A percentile compares a stretch with the other conserved stretches of the same genome.
These are phyloP conservation scores for Achlya hypogyna DNA, from an alignment of 352 stramenopile genomes.

Conservation along the genomic window DNA sequence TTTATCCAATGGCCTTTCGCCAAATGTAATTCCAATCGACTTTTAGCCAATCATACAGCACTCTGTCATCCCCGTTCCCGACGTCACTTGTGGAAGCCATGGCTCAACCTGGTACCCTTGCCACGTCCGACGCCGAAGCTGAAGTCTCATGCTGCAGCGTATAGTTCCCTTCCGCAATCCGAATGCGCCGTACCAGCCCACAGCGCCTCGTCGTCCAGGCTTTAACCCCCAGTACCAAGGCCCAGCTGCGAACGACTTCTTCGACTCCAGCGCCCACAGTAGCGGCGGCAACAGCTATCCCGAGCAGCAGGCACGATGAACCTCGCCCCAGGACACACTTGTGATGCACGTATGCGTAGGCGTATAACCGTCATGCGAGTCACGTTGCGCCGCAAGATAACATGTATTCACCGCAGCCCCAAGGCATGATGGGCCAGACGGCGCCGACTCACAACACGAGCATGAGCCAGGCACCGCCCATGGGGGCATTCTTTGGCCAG, in stretches of 20 bases:
- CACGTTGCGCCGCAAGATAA: not conserved
- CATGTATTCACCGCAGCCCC: not conserved
- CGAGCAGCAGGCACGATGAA: slow-evolving; percentile 25
- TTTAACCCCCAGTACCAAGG: slow-evolving; percentile 15
- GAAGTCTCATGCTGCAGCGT: not conserved
- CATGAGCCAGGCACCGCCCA: slow-evolving; percentile 13
- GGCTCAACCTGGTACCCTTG: slow-evolving; percentile 27
- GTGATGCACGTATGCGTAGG: not conserved
- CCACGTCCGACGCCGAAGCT: not conserved
- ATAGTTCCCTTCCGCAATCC: slow-evolving; percentile 52
- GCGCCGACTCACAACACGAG: not conserved
- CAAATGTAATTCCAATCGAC: not conserved
- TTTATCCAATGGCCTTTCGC: slow-evolving; percentile 2
- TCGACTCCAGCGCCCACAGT: not conserved
- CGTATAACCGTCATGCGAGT: not conserved
- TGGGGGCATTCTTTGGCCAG: slow-evolving; percentile 25
- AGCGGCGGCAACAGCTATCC: not conserved
- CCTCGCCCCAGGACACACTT: not conserved
- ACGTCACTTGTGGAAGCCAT: slow-evolving; percentile 15
- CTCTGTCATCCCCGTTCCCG: not conserved
- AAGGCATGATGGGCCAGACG: slow-evolving; percentile 1
- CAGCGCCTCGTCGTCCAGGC: slow-evolving; percentile 25
- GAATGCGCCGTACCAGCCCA: slow-evolving; percentile 35
- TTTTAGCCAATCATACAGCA: slow-evolving; percentile 4
- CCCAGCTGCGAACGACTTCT: not conserved